A percentile compares a stretch with the other conserved stretches of the same genome.
Conservation (phyloP, 352 stramenopile species). For the Lagenidium giganteum region DNA sequence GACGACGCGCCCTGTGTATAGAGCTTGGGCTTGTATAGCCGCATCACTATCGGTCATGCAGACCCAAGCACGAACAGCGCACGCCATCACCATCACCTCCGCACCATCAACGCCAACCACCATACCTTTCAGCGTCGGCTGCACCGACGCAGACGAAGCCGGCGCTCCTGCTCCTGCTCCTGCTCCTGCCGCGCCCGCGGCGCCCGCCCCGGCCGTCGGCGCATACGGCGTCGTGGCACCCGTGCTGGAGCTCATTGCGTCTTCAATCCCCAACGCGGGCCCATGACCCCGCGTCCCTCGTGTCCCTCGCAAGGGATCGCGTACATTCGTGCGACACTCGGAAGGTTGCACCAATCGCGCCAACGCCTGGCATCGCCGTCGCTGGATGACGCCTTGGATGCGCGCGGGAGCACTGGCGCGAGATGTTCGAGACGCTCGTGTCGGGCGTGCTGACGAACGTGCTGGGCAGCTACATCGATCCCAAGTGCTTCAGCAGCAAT, state of each 20-base stretch:
- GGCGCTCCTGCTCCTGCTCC: slow-evolving; percentile 5
- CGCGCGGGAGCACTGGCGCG: too few relatives aligned
- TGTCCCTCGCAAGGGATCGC: too few relatives aligned
- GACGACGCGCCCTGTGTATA: slow-evolving; percentile 34
- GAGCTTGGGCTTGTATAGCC: slow-evolving; percentile 83
- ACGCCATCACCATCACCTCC: too few relatives aligned
- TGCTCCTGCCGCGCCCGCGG: slow-evolving; percentile 7
- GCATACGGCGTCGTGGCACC: not conserved
- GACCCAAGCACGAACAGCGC: not conserved
- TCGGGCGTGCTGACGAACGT: slow-evolving; percentile 80
- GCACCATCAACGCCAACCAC: not conserved
- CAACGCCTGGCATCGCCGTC: not conserved
- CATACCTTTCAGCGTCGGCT: slow-evolving; percentile 71
- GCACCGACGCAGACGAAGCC: slow-evolving; percentile 16
- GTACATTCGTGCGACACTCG: too few relatives aligned
- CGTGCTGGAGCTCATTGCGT: too few relatives aligned
- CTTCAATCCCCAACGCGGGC: too few relatives aligned
- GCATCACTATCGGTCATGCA: slow-evolving; percentile 54
- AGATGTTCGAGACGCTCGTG: slow-evolving; percentile 87
- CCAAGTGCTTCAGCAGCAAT: slow-evolving; percentile 83
- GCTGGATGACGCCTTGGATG: too few relatives aligned
- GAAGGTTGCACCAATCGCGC: not conserved
- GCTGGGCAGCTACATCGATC: slow-evolving; percentile 84
- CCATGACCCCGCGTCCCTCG: too few relatives aligned
- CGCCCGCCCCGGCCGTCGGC: not conserved